A percentile compares a stretch with the other conserved stretches of the same genome.
Conservation (phyloP, 805 yeast genomes). For the Komagataella pastoris region DNA sequence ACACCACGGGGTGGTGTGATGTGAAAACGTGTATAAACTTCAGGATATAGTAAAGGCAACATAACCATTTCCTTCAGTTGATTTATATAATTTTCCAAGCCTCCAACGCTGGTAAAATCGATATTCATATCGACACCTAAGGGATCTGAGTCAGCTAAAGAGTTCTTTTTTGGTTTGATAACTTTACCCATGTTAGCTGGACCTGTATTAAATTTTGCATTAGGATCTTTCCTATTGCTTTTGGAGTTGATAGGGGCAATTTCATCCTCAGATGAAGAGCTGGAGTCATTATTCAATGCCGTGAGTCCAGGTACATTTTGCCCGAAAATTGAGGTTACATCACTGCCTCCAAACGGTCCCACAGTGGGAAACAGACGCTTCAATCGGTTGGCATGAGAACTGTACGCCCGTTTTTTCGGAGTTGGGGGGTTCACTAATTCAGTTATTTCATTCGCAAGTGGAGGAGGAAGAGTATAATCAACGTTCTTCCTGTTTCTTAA, state of each 20-base stretch:
- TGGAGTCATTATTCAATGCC: slow-evolving; percentile 25
- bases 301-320: slow-evolving; percentile 38
- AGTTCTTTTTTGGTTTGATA: slow-evolving; percentile 31
- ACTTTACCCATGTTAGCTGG: slow-evolving; percentile 4
- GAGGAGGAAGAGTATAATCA: slow-evolving; percentile 78
- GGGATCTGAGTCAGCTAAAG: slow-evolving; percentile 83
- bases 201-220: slow-evolving; percentile 1
- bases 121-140: slow-evolving; percentile 59
- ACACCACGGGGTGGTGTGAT: slow-evolving; percentile 98
- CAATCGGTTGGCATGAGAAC: slow-evolving; percentile 29
- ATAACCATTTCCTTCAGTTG: slow-evolving; percentile 97
- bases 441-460: slow-evolving; percentile 31
- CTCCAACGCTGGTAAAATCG: slow-evolving; percentile 77
- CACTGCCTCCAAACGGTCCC: slow-evolving; percentile 97
- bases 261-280: slow-evolving; percentile 34
- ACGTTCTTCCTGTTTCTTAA: slow-evolving; percentile 59
- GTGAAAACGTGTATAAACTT: slow-evolving; percentile 75
- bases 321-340: slow-evolving; percentile 75
- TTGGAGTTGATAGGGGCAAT: slow-evolving; percentile 16
- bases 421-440: slow-evolving; percentile 13
- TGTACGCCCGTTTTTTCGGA: slow-evolving; percentile 16
- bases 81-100: slow-evolving; percentile 78
- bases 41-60: slow-evolving; percentile 85
- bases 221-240: not conserved
- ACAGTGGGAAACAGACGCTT: slow-evolving; percentile 74